Conservation (phyloP, 805 yeast species). For the Candida nanaspora region DNA sequence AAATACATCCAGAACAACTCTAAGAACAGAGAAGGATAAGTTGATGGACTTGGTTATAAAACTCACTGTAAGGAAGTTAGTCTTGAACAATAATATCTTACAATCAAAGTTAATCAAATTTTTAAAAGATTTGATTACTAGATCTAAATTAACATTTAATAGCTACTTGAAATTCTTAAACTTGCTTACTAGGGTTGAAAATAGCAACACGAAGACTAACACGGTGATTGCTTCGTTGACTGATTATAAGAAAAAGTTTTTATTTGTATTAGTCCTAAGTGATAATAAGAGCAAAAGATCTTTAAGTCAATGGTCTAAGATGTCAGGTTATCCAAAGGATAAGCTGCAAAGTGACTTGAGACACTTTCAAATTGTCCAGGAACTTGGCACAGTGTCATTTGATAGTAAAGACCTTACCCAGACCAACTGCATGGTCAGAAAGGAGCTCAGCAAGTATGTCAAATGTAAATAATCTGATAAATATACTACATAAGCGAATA, state of each 20-base stretch:
- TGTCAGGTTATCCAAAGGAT: background rate
- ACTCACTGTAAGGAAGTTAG: background rate
- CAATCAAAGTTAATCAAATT: background rate
- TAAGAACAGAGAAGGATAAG: conserved; percentile 1
- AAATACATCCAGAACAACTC: background rate
- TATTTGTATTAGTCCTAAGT: background rate
- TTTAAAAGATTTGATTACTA: background rate
- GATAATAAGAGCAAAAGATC: background rate
- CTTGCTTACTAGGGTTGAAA: background rate
- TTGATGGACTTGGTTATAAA: background rate
- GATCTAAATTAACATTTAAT: background rate
- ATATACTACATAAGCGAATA: too few species aligned
- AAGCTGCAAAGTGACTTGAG: background rate
- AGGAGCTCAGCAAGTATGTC: background rate
- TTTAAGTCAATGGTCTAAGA: background rate
- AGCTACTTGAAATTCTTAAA: background rate
- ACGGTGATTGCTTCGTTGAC: too few species aligned
- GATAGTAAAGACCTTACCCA: background rate
- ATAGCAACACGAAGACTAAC: background rate
- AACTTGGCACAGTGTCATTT: too few species aligned
- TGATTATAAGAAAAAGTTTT: background rate
- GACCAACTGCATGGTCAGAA: background rate
- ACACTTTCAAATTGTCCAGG: background rate
- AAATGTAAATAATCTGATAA: too few species aligned
- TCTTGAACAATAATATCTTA: background rate